A percentile compares a stretch with the other conserved stretches of the same genome.
These are phyloP conservation scores for Monosporozyma yasuniensis DNA, from an alignment of 805 yeast genomes.

Conservation along the genomic window DNA sequence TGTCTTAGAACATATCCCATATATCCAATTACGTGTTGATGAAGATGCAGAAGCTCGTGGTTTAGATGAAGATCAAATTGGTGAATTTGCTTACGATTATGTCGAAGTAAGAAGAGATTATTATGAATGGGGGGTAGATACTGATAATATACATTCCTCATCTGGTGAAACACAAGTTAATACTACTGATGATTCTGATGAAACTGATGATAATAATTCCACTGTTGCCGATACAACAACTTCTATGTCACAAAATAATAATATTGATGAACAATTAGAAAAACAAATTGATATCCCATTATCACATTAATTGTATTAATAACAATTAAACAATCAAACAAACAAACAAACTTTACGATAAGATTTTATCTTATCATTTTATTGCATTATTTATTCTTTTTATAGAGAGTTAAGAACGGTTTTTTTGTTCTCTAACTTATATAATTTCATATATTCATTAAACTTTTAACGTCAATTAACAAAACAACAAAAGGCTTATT, in stretches of 20 bases:
- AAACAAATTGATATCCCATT: neutral
- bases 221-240: neutral
- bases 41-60: slow-evolving; percentile 85
- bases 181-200: slow-evolving; percentile 4
- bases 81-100: slow-evolving; percentile 97
- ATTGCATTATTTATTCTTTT: slow-evolving; percentile 1
- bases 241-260: neutral
- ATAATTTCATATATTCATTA: slow-evolving; percentile 1
- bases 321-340: neutral
- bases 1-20: slow-evolving; percentile 70
- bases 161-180: slow-evolving; percentile 4
- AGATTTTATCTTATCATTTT: neutral
- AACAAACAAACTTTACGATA: neutral
- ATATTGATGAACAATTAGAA: slow-evolving; percentile 1
- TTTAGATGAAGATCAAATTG: slow-evolving; percentile 93
- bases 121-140: slow-evolving; percentile 38
- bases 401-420: neutral
- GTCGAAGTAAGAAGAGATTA: slow-evolving; percentile 94
- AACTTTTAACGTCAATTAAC: neutral
- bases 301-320: neutral
- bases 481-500: neutral
- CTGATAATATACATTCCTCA: slow-evolving; percentile 14
- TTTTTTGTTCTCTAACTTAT: neutral
- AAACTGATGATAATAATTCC: slow-evolving; percentile 3
- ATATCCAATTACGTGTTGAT: slow-evolving; percentile 66